Evolutionary conservation across 371 early-diverging fungal genomes (phyloP).

Genomic region (Syncephalastrum sp.): DNA sequence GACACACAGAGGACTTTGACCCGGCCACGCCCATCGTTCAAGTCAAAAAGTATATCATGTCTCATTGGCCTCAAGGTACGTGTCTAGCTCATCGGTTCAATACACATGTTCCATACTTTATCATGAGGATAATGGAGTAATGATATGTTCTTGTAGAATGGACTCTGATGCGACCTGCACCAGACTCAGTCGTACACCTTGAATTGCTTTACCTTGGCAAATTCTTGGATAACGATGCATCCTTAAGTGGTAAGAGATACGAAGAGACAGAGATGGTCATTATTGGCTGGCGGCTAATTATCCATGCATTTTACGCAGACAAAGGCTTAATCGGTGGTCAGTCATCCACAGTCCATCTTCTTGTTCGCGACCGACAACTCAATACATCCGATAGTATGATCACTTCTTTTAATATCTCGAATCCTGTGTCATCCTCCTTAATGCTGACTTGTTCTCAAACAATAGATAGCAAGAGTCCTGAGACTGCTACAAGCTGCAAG

Average conservation of each 20-base stretch:
- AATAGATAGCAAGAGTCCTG: constrained; percentile 14
- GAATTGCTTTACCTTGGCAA: constrained; percentile 32
- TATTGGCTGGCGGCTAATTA: neutral
- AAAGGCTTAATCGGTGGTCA: constrained; percentile 18
- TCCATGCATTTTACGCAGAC: constrained; percentile 3
- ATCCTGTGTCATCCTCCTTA: neutral
- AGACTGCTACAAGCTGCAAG: constrained; percentile 19
- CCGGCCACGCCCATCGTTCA: constrained; percentile 20
- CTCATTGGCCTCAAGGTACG: constrained; percentile 32
- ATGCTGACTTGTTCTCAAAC: neutral
- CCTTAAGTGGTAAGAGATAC: constrained; percentile 17
- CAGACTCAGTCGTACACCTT: constrained; percentile 15
- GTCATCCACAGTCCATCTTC: constrained; percentile 16
- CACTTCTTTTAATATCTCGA: neutral
- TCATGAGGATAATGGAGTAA: too few relatives aligned
- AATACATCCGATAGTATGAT: constrained; percentile 16
- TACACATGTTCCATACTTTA: too few relatives aligned
- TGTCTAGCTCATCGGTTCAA: neutral
- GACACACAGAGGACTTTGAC: constrained; percentile 23
- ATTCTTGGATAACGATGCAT: constrained; percentile 25
- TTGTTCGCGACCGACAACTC: constrained; percentile 15
- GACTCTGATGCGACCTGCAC: constrained; percentile 13
- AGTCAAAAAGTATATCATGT: constrained; percentile 24
- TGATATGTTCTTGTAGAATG: too few relatives aligned
- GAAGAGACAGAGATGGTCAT: neutral